These are phyloP conservation scores for Fusarium sp. DNA, from an alignment of 2,329 filamentous ascomycete genomes.

Conservation along the genomic window DNA sequence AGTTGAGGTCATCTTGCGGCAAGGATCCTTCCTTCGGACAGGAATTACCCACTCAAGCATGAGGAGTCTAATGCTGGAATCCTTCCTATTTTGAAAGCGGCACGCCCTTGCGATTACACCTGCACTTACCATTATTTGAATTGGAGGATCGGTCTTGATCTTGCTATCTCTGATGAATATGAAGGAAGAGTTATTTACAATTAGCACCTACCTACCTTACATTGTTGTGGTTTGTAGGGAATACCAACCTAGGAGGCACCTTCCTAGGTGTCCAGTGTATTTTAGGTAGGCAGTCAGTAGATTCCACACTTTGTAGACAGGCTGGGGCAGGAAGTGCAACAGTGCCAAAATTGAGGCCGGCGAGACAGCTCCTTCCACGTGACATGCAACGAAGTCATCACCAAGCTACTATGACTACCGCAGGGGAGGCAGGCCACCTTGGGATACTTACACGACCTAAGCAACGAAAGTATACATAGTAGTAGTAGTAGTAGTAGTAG, in stretches of 20 bases:
- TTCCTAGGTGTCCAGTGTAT: not conserved
- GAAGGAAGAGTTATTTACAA: not conserved
- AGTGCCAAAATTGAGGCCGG: not conserved
- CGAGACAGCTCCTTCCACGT: not conserved
- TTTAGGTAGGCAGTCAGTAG: not conserved
- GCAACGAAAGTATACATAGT: not conserved
- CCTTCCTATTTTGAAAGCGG: not conserved
- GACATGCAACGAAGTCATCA: slow-evolving; percentile 16
- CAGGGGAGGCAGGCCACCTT: not conserved
- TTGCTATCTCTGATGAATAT: not conserved
- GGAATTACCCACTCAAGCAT: not conserved
- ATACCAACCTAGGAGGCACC: not conserved
- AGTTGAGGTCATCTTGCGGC: not conserved
- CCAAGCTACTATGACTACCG: not conserved
- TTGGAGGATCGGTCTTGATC: not conserved
- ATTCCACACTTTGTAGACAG: not conserved
- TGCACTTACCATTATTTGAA: slow-evolving; percentile 4
- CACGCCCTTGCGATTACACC: not conserved
- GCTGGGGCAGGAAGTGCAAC: not conserved
- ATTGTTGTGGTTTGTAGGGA: not conserved
- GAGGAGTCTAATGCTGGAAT: not conserved
- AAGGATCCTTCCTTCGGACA: not conserved
- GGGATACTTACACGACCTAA: not conserved
- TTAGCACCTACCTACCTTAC: not conserved
- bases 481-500: not conserved